Evolutionary conservation across 306 rosid species (phyloP), one percentile per base, ranked within the genome.

Genomic region (Alnus glutinosa): DNA sequence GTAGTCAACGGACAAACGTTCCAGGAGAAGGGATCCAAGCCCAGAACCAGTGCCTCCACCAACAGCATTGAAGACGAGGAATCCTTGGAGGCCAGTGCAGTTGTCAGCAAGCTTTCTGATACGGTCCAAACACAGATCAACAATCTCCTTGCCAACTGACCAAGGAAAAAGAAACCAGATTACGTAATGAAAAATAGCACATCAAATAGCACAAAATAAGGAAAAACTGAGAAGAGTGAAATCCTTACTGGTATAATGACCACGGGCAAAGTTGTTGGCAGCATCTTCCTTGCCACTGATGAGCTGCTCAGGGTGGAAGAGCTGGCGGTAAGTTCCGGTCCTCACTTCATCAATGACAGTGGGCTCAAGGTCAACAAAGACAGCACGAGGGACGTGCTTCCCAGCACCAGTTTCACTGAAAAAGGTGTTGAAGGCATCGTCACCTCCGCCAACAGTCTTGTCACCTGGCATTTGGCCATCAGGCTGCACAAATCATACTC

Each of bases 41-140:
- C 97, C 98, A 34, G 98, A 94, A 5, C 98, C 98, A 46, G 98
- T 94, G 57, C 98, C 98, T 69, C 98, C 98, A 61, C 98, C 98
- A 50, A 93, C 97, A 7, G 98, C 98, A 28, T 93, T 93, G 81
- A 91, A 93, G 7, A 93, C 98, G 63, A 93, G 87, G 85, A 93
- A 91, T 9, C 98, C 98, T 79, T 93, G 98, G 58, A 94, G 97
- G 44, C 96, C 98, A 78, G 97, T 92, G 81, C 98, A 92, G 89
- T 94, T 92, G 73, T 92, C 98, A 78, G 98, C 98, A 8, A 93
- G 94, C 81, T 93, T 93, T 64, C 98, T 73, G 85, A 93, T 92
- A 42, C 97, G 98, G 85, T 94, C 98, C 89, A 94, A 87, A 64
- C 97, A 94, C 62, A 94, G 90, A 84, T 94, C 98, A 52, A 92